Conservation (phyloP, 2,329 filamentous ascomycete species). For the Nemania serpens region DNA sequence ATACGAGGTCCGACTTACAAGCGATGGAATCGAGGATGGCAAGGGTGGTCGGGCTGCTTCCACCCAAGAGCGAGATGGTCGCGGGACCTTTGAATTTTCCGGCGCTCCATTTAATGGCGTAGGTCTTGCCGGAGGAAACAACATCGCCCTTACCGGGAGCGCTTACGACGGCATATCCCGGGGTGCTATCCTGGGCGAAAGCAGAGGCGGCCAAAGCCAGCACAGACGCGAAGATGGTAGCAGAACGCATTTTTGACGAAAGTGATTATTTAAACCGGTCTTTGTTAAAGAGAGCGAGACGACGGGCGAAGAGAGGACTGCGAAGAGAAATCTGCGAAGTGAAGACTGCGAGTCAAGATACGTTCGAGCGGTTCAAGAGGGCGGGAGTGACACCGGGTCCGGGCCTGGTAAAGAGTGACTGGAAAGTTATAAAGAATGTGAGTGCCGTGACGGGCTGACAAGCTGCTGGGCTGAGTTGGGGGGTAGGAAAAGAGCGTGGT, state of each 20-base stretch:
- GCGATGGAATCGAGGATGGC: constrained; percentile 49
- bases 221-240: constrained; percentile 52
- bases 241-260: constrained; percentile 60
- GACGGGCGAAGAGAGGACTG: background rate
- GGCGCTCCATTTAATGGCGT: constrained; percentile 57
- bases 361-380: background rate
- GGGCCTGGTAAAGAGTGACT: constrained; percentile 22
- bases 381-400: constrained; percentile 11
- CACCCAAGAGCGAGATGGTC: constrained; percentile 60
- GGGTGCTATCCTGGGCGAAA: constrained; percentile 53
- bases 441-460: constrained; percentile 23
- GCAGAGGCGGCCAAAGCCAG: constrained; percentile 57
- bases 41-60: constrained; percentile 50
- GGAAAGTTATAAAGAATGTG: constrained; percentile 25
- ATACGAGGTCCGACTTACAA: constrained; percentile 49
- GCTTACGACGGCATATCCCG: constrained; percentile 60
- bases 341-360: constrained; percentile 1
- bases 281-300: background rate
- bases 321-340: background rate
- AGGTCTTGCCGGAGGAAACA: constrained; percentile 54
- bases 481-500: constrained; percentile 22
- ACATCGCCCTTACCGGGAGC: constrained; percentile 50
- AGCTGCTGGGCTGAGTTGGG: constrained; percentile 8
- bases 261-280: constrained; percentile 2
- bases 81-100: constrained; percentile 50